Evolutionary conservation across 345 rosid genomes (phyloP), one percentile per base, ranked within the genome.

Genomic region (Viola odorata): DNA sequence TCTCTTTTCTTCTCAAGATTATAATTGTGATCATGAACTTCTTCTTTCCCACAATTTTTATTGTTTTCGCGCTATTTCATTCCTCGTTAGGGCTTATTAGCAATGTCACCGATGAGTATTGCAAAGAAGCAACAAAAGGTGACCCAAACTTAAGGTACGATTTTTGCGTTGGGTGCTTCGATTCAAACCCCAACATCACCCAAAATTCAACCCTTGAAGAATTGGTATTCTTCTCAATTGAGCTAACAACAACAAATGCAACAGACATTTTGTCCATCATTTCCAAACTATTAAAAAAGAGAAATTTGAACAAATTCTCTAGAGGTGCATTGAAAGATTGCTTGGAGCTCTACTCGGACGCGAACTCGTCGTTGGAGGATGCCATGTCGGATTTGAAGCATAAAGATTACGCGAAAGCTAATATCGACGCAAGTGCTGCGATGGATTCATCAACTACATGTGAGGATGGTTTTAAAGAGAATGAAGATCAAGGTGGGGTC

Each of bases 391-490:
- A 40, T 32, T 5, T 77, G 12, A 37, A 36, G 60, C 16, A 50
- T 4, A 55, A 53, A 32, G 75, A 74, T 58, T 79, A 73, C 62
- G 58, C 12, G 50, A 67, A 51, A 3, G 79, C 74, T 16, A 67
- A 50, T 41, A 5, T 47, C 17, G 55, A 47, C 12, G 44, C 71
- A 10, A 77, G 82, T 53, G 75, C 78, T 5, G 82, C 81, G 16
- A 64, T 79, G 81, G 80, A 65, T 65, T 65, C 80, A 7, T 41
- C 78, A 8, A 14, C 3, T 3, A 75, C 72, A 38, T 81, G 89
- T 55, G 75, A 84, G 71, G 69, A 77, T 52, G 75, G 79, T 49
- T 79, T 81, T 48, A 61, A 70, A 62, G 76, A 73, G 44, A 66
- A 51, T 49, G 50, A 59, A 48, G 32, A 23, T 12, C 8, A 47